A percentile compares a stretch with the other conserved stretches of the same genome.
Evolutionary conservation across 176 grass and related monocot genomes (phyloP).

Genomic region (Avena insularis): DNA sequence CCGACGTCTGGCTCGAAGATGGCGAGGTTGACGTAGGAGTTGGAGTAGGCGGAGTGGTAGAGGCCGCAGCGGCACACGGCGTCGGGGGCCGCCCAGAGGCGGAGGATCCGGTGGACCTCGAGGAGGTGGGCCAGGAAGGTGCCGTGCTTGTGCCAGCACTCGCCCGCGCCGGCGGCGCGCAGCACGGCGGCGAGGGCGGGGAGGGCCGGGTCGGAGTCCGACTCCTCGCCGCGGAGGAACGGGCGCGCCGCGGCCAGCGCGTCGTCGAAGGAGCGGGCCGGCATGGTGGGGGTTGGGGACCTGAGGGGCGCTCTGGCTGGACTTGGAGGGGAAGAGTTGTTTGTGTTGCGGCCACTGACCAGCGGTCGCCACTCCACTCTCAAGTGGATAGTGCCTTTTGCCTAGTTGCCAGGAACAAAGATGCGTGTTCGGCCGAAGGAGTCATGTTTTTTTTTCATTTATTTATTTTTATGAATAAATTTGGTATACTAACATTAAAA

Average conservation of each 20-base stretch:
- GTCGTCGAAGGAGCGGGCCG: conserved; percentile 53
- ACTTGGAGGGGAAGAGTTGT: too few species aligned
- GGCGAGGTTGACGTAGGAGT: conserved; percentile 93
- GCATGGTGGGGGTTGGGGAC: conserved; percentile 29
- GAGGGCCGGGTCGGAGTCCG: conserved; percentile 61
- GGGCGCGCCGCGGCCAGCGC: conserved; percentile 62
- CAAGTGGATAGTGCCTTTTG: too few species aligned
- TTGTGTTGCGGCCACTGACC: too few species aligned
- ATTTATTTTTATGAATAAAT: too few species aligned
- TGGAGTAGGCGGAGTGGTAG: conserved; percentile 96
- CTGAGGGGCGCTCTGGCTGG: too few species aligned
- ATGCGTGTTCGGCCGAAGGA: too few species aligned
- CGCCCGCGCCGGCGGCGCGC: conserved; percentile 61
- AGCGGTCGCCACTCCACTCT: too few species aligned
- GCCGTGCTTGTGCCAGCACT: conserved; percentile 99
- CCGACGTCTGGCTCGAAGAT: conserved; percentile 76
- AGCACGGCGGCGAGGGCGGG: conserved; percentile 60
- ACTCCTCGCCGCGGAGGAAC: conserved; percentile 71
- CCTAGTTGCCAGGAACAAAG: too few species aligned
- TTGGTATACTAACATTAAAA: too few species aligned
- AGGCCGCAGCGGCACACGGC: conserved; percentile 70
- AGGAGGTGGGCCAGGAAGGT: conserved; percentile 90
- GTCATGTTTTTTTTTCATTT: too few species aligned
- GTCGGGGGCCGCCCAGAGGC: conserved; percentile 65
- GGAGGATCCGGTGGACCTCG: conserved; percentile 72